phyloP scores from a whole-genome alignment of 192 early-diverging fungal species.

The Diversispora epigaea region DNA sequence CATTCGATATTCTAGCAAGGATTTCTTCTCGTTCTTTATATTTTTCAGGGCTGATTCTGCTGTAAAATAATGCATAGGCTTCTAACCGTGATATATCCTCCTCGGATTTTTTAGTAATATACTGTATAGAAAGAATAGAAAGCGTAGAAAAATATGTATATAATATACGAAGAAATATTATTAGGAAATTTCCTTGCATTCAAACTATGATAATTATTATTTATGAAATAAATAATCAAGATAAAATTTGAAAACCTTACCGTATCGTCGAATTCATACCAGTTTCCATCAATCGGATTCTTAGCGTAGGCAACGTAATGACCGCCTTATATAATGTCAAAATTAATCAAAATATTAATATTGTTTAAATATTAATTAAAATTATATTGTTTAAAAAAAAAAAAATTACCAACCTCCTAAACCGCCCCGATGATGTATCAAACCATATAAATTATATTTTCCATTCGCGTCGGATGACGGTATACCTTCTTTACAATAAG shows the following conservation, averaged over 20 bases:
- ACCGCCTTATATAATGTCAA: constrained; percentile 28
- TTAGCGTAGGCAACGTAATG: constrained; percentile 47
- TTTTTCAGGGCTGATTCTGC: constrained; percentile 33
- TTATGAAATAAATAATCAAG: not conserved
- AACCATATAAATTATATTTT: constrained; percentile 44
- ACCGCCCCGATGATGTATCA: constrained; percentile 42
- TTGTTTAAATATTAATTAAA: not conserved
- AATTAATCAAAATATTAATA: not conserved
- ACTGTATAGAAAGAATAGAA: constrained; percentile 16
- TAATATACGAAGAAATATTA: not conserved
- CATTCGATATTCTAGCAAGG: constrained; percentile 31
- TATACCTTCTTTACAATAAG: constrained; percentile 37
- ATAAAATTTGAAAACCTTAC: constrained; percentile 24
- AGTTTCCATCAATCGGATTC: constrained; percentile 36
- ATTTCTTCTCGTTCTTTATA: constrained; percentile 38
- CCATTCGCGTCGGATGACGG: not conserved
- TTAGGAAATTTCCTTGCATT: no score
- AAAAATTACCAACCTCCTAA: constrained; percentile 36
- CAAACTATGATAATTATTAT: not conserved
- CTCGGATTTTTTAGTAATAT: constrained; percentile 41
- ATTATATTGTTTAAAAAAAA: no score
- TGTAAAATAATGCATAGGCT: constrained; percentile 45
- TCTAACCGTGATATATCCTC: constrained; percentile 42
- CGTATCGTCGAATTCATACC: constrained; percentile 51
- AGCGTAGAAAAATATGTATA: not conserved